phyloP scores from a whole-genome alignment of 768 basidiomycete genomes.

The Mycena chlorophos region DNA sequence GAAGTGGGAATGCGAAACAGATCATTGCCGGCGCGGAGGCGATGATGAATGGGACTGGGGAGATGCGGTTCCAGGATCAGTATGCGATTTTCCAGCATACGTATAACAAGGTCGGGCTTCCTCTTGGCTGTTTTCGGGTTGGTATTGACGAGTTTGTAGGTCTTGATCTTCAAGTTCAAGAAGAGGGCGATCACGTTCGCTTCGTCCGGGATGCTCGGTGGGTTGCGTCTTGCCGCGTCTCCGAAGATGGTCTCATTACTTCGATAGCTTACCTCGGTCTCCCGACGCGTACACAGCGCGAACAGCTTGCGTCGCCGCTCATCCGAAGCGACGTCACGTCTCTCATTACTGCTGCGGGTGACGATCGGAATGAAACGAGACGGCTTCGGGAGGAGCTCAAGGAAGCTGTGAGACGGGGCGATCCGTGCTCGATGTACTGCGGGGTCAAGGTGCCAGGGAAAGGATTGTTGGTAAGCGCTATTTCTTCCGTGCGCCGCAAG shows the following conservation, averaged over 20 bases:
- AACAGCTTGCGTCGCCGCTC: slow-evolving; percentile 13
- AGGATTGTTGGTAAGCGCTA: slow-evolving; percentile 7
- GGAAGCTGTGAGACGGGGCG: slow-evolving; percentile 8
- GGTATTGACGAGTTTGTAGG: background rate
- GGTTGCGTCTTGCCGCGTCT: background rate
- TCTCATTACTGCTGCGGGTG: slow-evolving; percentile 14
- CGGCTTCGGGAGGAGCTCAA: slow-evolving; percentile 15
- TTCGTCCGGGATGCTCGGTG: slow-evolving; percentile 20
- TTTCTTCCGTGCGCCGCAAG: background rate
- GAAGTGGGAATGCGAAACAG: slow-evolving; percentile 6
- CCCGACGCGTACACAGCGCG: slow-evolving; percentile 16
- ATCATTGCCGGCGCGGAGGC: slow-evolving; percentile 20
- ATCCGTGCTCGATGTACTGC: slow-evolving; percentile 16
- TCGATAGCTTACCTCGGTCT: slow-evolving; percentile 16
- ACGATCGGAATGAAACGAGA: slow-evolving; percentile 12
- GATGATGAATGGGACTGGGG: slow-evolving; percentile 12
- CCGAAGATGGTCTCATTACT: background rate
- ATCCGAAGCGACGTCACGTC: slow-evolving; percentile 14
- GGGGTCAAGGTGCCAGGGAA: slow-evolving; percentile 17
- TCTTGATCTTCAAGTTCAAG: slow-evolving; percentile 19
- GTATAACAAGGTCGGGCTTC: slow-evolving; percentile 19
- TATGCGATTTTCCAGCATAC: slow-evolving; percentile 20
- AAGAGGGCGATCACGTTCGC: slow-evolving; percentile 24
- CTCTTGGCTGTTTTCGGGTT: background rate
- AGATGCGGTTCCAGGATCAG: slow-evolving; percentile 14